Base-by-base conservation (phyloP, 2,329 filamentous ascomycete genomes). In the Cladosporium sp. region DNA sequence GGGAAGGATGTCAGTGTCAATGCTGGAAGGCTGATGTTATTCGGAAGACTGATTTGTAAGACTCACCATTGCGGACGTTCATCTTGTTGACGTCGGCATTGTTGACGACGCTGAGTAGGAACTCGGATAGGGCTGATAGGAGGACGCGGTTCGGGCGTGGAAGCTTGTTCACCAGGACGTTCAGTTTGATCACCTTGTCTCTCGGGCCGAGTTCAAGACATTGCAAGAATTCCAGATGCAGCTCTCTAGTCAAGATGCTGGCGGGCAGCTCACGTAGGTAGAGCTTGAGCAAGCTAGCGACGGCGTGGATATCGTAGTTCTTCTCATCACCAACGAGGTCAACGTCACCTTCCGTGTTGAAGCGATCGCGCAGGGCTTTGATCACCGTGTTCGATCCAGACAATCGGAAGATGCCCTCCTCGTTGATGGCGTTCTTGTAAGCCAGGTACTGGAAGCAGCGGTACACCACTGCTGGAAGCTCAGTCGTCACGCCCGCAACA, bases 381-480 rank as follows among this genome's bases (percentile, higher is more conserved):
- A 98, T 95, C 46, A 95, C 85, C 51, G 95, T 81, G 66, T 95
- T 97, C 1, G 92, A 97, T n/a, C 93, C 93, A 68, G 91, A 97
- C 40, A 98, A 77, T 48, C 93, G 84, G 77, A 98, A 98, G 40
- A 98, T 95, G 41, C 93, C 93, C 70, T 98, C 93, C 68, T 98
- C 93, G 5, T 77, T 78, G 44, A 86, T 78, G 9, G 91, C 93
- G 57, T 87, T 83, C 73, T 91, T 91, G 6, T 82, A 80, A 59
- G 89, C 86, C 14, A 98, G 78, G 68, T 95, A 98, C 68, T 97
- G 89, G 56, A 98, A 87, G 66, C 90, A 96, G 53, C 93, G 85
- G 72, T 95, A 98, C 8, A 97, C 89, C 2, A 98, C 93, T 6
- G 92, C 88, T 1, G 93, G 93, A 28, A 98, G 74, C 28, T 87